Conservation (phyloP, 495 filamentous ascomycete genomes). For the Aspergillus leporis region DNA sequence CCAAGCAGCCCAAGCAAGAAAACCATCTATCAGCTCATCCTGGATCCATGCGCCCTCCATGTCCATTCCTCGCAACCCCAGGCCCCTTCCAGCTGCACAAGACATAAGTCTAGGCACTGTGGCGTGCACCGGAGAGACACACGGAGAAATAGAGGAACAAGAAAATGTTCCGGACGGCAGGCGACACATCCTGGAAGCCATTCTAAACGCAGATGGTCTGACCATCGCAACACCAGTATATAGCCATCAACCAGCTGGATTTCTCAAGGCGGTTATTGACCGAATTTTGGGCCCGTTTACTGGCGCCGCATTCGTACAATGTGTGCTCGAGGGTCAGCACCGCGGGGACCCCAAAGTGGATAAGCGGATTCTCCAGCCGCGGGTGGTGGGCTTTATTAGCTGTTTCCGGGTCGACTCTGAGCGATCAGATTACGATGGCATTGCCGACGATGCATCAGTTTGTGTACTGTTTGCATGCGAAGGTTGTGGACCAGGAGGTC, state of each 20-base stretch:
- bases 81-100: neutral
- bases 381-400: conserved; percentile 7
- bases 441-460: conserved; percentile 1
- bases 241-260: conserved; percentile 4
- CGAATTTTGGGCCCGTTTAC: conserved; percentile 2
- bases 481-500: conserved; percentile 3
- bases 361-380: neutral
- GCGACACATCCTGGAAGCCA: neutral
- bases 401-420: neutral
- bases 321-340: neutral
- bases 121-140: neutral
- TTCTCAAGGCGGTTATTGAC: conserved; percentile 1
- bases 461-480: conserved; percentile 2
- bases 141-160: neutral
- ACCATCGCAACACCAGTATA: neutral
- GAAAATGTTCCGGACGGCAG: neutral
- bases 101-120: neutral
- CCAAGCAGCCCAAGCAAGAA: neutral
- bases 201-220: conserved; percentile 7
- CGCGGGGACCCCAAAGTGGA: neutral
- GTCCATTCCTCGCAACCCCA: neutral
- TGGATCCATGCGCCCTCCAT: conserved; percentile 3
- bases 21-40: neutral
- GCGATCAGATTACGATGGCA: conserved; percentile 6
- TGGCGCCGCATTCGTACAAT: neutral